Evolutionary conservation across 768 basidiomycete genomes (phyloP), one percentile per base, ranked within the genome.

Genomic region (Psilocybe azurescens): DNA sequence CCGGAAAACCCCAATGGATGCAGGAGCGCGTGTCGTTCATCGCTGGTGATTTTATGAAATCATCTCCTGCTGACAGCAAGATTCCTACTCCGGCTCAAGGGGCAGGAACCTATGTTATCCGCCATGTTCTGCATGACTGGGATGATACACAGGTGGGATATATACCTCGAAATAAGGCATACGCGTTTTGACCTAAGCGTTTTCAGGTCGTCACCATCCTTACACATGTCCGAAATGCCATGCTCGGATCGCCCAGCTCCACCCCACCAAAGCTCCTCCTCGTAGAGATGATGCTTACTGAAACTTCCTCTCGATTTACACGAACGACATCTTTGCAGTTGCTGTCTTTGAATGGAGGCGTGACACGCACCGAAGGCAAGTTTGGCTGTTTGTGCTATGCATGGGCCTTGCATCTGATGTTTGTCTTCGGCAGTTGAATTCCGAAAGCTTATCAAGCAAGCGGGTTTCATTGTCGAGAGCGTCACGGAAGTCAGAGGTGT

Each of bases 401-500:
- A 53, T 5, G n/a, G 14, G 16, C 7, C 52, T 36, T 13, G 9
- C 33, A 32, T 53, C n/a, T 32, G 10, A 36, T 36, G 33, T 36
- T 6, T 36, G 20, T 20, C 28, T 32, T 53, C 6, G n/a, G 7
- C 52, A 53, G 52, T 53, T 18, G n/a, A 53, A 33, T 53, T 53
- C 52, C 52, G 29, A 8, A 53, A 36, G 30, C 52, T 53, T 18
- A 53, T 53, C 14, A 36, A 53, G 20, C n/a, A 53, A 18, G 52
- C 52, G 13, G 29, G 52, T 18, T 53, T 53, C n/a, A 18, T 7
- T 36, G 52, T 53, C 7, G 52, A 53, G 14, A 53, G 20, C 9
- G 33, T 53, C 32, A 53, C 52, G 13, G 52, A 53, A 53, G 52
- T 53, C 33, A 53, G 52, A 18, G 52, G 52, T 36, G 52, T 53